These are phyloP conservation scores for Solanum sitiens DNA, from an alignment of 257 asterid genomes.

Conservation along the genomic window DNA sequence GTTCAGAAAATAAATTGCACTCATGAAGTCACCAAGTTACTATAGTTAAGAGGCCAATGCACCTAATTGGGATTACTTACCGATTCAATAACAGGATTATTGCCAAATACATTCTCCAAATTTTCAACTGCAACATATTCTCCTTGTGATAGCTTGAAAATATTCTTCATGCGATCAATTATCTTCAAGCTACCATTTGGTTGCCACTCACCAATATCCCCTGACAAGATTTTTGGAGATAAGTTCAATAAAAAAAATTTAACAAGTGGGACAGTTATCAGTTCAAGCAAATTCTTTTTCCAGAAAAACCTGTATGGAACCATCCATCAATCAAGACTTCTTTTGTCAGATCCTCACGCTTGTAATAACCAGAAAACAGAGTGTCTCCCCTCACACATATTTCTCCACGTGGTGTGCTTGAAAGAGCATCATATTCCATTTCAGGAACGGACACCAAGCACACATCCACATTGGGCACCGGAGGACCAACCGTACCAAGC, in stretches of 20 bases:
- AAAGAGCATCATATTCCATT: slow-evolving; percentile 88
- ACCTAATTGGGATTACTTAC: slow-evolving; percentile 24
- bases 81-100: slow-evolving; percentile 47
- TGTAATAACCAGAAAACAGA: slow-evolving; percentile 76
- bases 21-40: neutral
- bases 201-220: slow-evolving; percentile 97
- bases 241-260: neutral
- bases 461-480: slow-evolving; percentile 85
- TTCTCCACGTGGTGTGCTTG: slow-evolving; percentile 83
- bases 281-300: neutral
- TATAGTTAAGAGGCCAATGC: neutral
- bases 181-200: slow-evolving; percentile 82
- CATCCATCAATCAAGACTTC: slow-evolving; percentile 87
- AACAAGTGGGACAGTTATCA: neutral
- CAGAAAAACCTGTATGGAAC: slow-evolving; percentile 84
- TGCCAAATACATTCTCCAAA: slow-evolving; percentile 76
- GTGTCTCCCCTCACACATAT: slow-evolving; percentile 83
- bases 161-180: slow-evolving; percentile 91
- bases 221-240: slow-evolving; percentile 15
- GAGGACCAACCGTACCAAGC: slow-evolving; percentile 98
- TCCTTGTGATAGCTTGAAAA: slow-evolving; percentile 97
- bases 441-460: slow-evolving; percentile 97
- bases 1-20: neutral
- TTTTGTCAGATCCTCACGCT: slow-evolving; percentile 88
- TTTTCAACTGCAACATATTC: slow-evolving; percentile 99